Percentiles rank a stretch among this genome's conserved stretches.
phyloP scores from a whole-genome alignment of 2,329 filamentous ascomycete species.

The Nemania diffusa region DNA sequence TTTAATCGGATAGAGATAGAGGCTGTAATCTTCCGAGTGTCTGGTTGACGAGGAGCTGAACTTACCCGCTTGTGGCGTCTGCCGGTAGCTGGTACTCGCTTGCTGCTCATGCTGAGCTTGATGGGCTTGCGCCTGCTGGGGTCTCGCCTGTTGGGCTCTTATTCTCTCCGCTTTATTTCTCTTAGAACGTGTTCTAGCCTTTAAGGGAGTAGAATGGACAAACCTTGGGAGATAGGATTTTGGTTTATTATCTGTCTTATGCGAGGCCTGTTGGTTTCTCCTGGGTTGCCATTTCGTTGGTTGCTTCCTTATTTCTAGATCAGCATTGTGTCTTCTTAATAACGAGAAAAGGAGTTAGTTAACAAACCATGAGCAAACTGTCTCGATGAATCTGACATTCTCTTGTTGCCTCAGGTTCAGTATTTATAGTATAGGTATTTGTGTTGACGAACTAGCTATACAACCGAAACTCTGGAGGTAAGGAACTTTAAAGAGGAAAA shows the following conservation, averaged over 20 bases:
- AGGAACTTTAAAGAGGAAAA: neutral
- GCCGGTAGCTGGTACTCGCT: neutral
- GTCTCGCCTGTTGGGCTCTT: no score
- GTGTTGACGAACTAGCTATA: neutral
- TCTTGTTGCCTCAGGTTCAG: neutral
- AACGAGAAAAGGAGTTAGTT: neutral
- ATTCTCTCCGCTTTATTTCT: neutral
- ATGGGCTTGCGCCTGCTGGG: no score
- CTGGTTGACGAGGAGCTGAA: neutral
- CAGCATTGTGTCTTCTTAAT: neutral
- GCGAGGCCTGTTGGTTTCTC: neutral
- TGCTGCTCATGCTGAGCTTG: neutral
- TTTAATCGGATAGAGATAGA: neutral
- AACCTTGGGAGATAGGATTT: slow-evolving; percentile 4
- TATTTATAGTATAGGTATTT: neutral
- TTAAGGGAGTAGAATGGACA: neutral
- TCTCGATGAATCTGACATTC: neutral
- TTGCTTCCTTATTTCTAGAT: neutral
- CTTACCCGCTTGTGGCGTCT: neutral
- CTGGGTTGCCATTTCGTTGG: neutral
- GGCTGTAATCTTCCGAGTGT: neutral
- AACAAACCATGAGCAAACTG: slow-evolving; percentile 1
- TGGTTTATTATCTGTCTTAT: slow-evolving; percentile 1
- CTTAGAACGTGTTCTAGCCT: neutral
- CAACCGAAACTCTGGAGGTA: neutral